Evolutionary conservation across 495 filamentous ascomycete species (phyloP).

Genomic region (Pyrenopolyporus hunteri): DNA sequence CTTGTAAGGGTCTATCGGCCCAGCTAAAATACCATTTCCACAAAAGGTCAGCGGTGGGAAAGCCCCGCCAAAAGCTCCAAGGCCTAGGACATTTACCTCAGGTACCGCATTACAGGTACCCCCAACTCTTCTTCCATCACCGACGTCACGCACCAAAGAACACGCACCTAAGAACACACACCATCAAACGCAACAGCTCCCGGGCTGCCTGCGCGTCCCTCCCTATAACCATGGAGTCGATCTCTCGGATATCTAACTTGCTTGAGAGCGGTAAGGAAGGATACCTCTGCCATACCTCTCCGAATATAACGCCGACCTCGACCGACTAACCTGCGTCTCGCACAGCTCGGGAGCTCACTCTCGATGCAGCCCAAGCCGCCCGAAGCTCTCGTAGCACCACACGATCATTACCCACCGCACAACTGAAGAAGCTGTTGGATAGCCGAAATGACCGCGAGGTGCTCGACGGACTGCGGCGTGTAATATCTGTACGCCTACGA

Average conservation of each 20-base stretch:
- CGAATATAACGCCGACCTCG: no score
- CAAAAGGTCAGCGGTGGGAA: conserved; percentile 6
- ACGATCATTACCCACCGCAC: conserved; percentile 59
- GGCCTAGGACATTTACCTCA: no score
- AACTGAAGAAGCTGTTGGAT: conserved; percentile 93
- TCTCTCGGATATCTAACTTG: conserved; percentile 88
- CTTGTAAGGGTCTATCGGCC: no score
- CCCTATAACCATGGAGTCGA: conserved; percentile 78
- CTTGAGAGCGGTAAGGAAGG: conserved; percentile 80
- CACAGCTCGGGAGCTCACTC: conserved; percentile 89
- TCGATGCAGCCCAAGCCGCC: conserved; percentile 91
- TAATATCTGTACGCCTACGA: conserved; percentile 74
- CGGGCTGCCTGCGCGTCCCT: conserved; percentile 28
- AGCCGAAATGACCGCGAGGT: conserved; percentile 93
- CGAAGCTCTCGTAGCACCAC: conserved; percentile 57
- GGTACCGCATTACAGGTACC: no score
- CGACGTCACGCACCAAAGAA: conserved; percentile 48
- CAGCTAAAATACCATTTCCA: no score
- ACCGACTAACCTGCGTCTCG: conserved; percentile 30
- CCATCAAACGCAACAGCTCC: conserved; percentile 35
- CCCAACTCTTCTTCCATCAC: conserved; percentile 11
- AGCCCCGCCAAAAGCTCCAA: conserved; percentile 25
- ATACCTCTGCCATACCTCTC: not conserved
- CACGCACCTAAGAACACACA: conserved; percentile 39
- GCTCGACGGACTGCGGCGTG: conserved; percentile 85